Base-by-base conservation (phyloP, 1,284 basidiomycete genomes). In the Porodaedalea pini region DNA sequence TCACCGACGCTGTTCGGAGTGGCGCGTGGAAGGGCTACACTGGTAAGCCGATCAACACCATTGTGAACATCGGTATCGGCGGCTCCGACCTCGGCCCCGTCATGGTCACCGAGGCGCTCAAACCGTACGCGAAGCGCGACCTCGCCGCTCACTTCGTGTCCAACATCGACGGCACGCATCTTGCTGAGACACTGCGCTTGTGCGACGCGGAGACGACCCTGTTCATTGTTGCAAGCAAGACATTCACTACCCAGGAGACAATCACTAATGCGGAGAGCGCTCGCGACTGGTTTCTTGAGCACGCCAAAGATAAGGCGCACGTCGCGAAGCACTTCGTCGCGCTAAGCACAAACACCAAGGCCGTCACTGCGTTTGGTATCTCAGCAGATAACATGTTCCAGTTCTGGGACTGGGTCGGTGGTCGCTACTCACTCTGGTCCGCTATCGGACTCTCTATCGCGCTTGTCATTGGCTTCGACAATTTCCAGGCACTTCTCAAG, bases 391-490 rank as follows among this genome's bases (percentile, higher is more conserved):
- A 98, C 79, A 99, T 99, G 95, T 99, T 99, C 86, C 87, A 91
- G 72, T 99, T 99, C 85, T 99, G 96, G 96, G 97, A 99, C 75
- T 99, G 97, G 97, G 96, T 99, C 63, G 96, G 96, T 63, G 96
- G 97, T 41, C 86, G 96, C 63, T 99, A 99, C 83, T 94, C 91
- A 65, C 82, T 99, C 66, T 99, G 97, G 96, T 94, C 92, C 62
- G 95, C 97, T 31, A 98, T 99, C 66, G 97, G 96, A 62, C 81
- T 99, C 52, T 92, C 91, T 50, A 98, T 99, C 72, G 90, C 92
- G 54, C 79, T 99, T 58, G 86, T 88, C 58, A 91, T 98, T 65
- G 97, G 96, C 4, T 98, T 86, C 71, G 91, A 97, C 45, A 91
- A 96, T 81, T 99, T 98, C 72, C 86, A 92, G 73, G 78, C 91